Conservation (phyloP, 306 rosid species). For the Castanopsis chinensis region DNA sequence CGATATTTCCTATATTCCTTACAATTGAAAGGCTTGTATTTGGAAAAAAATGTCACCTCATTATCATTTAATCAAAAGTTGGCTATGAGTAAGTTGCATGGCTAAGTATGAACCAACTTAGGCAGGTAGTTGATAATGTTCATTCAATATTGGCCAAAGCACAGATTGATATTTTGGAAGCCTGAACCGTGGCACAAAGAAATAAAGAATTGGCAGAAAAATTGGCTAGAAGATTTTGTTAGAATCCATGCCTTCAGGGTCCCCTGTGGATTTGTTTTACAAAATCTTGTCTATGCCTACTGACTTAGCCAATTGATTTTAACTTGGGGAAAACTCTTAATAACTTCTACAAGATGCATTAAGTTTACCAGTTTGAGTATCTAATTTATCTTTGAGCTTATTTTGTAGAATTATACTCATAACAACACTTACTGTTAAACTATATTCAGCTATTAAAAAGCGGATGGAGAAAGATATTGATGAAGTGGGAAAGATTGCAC, state of each 20-base stretch:
- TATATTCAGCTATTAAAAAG: constrained; percentile 79
- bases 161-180: neutral
- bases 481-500: constrained; percentile 95
- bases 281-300: too few species aligned
- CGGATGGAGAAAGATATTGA: constrained; percentile 97
- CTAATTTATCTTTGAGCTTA: neutral
- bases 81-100: neutral
- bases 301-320: neutral
- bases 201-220: neutral
- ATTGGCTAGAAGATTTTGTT: neutral
- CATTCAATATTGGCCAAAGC: neutral
- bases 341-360: constrained; percentile 2
- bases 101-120: constrained; percentile 1
- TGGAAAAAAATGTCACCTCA: neutral
- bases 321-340: neutral
- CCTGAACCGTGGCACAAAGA: too few species aligned
- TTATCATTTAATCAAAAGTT: neutral
- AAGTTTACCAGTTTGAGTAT: neutral
- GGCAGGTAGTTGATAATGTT: neutral
- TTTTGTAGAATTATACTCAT: neutral
- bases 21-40: constrained; percentile 10
- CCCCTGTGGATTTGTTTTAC: too few species aligned
- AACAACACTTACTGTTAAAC: constrained; percentile 17
- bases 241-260: neutral
- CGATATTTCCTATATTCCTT: neutral